Evolutionary conservation across 2,329 filamentous ascomycete genomes (phyloP), one percentile per base, ranked within the genome.

Genomic region (Botrytis hyacinthi): DNA sequence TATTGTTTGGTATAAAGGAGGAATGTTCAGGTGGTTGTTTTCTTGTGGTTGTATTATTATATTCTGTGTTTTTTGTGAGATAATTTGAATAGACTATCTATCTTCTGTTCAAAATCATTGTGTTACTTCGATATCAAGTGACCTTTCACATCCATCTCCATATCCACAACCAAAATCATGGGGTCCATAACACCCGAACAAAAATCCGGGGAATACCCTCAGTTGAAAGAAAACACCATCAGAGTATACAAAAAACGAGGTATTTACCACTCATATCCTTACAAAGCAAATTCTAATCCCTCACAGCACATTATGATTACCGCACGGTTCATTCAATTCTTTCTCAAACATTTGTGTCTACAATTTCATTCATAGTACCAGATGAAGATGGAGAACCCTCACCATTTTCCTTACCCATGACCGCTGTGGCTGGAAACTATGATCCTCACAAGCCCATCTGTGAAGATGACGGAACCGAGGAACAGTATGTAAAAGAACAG

Each of bases 331-430:
- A 68, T 22, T 51, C 29, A 29, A 68, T 68, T 14, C 46, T 82
- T 16, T 78, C 76, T 16, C 78, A 77, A 3, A 82, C 82, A 60
- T 80, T 75, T 0, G 79, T 79, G 51, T 82, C 78, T 22, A 86
- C 86, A 60, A 88, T 87, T 40, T 85, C 83, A 78, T 65, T 72
- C 60, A 44, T 65, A 20, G 46, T 65, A 6, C 40, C 42, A 1
- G 42, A 72, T 44, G 70, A 72, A 65, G 42, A 65, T 40, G 70
- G 59, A 8, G 70, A 72, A 8, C 60, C 70, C 0, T 54, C 59
- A 22, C 60, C 60, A 2, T 72, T 72, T 35, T 63, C 35, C 6
- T 14, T 72, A 7, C 60, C 60, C 8, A 72, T 72, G 59, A 72
- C 44, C 4, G 60, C 57, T 26, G 57, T 62, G 3, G 26, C 59